These are phyloP conservation scores for Protostelium mycophagum DNA, from an alignment of 78 protist species.

Conservation along the genomic window DNA sequence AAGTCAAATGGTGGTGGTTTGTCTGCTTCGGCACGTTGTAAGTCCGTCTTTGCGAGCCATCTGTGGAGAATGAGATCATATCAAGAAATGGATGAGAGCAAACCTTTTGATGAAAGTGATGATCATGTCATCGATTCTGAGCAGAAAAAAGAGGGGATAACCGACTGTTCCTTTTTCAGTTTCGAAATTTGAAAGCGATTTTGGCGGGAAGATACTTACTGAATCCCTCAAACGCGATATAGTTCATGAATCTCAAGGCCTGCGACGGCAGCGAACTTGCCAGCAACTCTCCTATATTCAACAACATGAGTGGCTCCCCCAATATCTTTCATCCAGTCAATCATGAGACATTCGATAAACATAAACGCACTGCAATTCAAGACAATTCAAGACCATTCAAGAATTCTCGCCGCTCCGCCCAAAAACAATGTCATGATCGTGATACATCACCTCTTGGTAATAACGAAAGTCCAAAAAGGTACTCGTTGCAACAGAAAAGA, in stretches of 20 bases:
- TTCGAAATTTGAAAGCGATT: too few relatives aligned
- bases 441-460: background rate
- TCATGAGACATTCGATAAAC: too few relatives aligned
- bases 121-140: background rate
- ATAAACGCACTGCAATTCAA: too few relatives aligned
- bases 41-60: background rate
- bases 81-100: background rate
- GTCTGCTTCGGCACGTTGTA: background rate
- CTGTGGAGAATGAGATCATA: background rate
- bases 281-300: background rate
- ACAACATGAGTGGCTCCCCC: background rate
- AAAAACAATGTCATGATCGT: background rate
- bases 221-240: background rate
- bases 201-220: background rate
- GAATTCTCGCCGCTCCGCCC: too few relatives aligned
- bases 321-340: background rate
- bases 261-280: background rate
- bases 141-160: background rate
- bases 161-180: background rate
- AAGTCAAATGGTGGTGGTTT: conserved; percentile 1
- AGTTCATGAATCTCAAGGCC: background rate
- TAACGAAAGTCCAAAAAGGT: background rate
- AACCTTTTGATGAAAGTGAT: background rate
- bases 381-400: too few relatives aligned
- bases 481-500: background rate